A percentile compares a stretch with the other conserved stretches of the same genome.
phyloP scores from a whole-genome alignment of 2,329 filamentous ascomycete genomes.

The Cercospora sp. region DNA sequence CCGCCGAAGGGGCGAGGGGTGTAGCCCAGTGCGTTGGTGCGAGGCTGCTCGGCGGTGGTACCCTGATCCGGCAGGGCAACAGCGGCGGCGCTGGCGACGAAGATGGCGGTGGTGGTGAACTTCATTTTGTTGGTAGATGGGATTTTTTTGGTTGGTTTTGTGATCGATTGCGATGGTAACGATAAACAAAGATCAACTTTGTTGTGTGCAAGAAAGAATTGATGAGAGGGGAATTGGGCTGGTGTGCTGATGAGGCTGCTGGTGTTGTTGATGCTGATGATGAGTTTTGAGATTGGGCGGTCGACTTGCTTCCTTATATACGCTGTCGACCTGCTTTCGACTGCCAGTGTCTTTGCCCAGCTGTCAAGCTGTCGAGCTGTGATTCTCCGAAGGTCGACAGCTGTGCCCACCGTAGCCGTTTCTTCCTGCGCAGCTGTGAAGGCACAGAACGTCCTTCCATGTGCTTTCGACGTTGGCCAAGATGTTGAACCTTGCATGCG shows the following conservation, averaged over 20 bases:
- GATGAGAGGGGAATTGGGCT: not conserved
- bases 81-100: not conserved
- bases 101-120: not conserved
- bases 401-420: not conserved
- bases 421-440: not conserved
- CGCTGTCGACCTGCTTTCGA: not conserved
- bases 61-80: not conserved
- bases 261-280: not conserved
- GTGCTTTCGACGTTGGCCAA: not conserved
- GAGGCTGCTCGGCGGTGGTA: not conserved
- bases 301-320: not conserved
- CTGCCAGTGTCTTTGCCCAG: not conserved
- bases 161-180: not conserved
- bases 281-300: not conserved
- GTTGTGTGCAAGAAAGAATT: not conserved
- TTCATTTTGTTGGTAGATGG: not conserved
- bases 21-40: too few species aligned
- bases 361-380: not conserved
- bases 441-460: not conserved
- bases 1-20: too few species aligned
- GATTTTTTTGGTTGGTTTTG: not conserved
- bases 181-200: not conserved
- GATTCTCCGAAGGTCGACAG: not conserved
- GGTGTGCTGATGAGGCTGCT: not conserved
- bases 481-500: not conserved